Conservation (phyloP, 768 basidiomycete genomes). For the Tricholoma sp. region DNA sequence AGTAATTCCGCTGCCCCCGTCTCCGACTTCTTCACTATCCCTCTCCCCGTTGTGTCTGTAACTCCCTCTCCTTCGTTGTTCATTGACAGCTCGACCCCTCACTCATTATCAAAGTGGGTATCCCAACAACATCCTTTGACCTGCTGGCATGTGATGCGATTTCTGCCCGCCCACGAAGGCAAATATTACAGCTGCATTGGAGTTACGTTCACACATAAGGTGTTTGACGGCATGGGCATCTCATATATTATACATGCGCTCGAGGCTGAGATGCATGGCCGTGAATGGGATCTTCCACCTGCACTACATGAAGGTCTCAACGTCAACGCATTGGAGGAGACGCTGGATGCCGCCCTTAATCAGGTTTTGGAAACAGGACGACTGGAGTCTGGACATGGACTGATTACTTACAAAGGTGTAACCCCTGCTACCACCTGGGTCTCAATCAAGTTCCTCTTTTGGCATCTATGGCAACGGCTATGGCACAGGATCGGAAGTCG, state of each 20-base stretch:
- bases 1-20: conserved; percentile 28
- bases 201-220: conserved; percentile 35
- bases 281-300: conserved; percentile 32
- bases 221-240: conserved; percentile 38
- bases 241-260: conserved; percentile 31
- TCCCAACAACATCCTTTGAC: conserved; percentile 29
- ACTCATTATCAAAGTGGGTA: conserved; percentile 31
- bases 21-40: conserved; percentile 28
- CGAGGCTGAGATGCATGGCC: conserved; percentile 31
- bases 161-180: conserved; percentile 24
- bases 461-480: conserved; percentile 30
- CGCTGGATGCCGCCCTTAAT: conserved; percentile 16
- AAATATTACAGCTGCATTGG: conserved; percentile 34
- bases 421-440: conserved; percentile 24
- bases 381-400: not conserved
- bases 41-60: conserved; percentile 25
- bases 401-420: conserved; percentile 17
- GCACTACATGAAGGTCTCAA: conserved; percentile 26
- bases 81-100: conserved; percentile 33
- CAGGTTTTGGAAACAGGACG: not conserved
- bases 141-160: conserved; percentile 38
- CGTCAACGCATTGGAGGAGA: conserved; percentile 27
- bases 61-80: conserved; percentile 33
- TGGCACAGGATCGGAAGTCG: conserved; percentile 32
- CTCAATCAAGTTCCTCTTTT: conserved; percentile 25